Percentiles rank a stretch among this genome's conserved stretches.
Conservation (phyloP, 345 rosid species). For the Salix koriyanagi region DNA sequence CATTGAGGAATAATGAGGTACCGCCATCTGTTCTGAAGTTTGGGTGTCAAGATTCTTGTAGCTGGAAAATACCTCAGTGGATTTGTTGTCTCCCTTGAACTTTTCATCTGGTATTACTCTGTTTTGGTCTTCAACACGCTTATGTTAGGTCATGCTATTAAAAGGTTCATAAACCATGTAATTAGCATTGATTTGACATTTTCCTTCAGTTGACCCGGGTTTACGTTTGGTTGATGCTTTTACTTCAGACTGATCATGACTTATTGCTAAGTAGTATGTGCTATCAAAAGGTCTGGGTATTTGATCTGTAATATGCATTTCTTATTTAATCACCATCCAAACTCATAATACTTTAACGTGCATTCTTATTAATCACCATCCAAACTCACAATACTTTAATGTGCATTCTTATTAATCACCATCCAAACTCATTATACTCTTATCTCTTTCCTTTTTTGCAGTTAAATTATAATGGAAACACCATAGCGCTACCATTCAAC, state of each 20-base stretch:
- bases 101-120: neutral
- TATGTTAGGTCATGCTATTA: neutral
- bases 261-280: neutral
- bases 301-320: neutral
- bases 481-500: conserved; percentile 71
- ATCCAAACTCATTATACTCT: neutral
- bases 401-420: neutral
- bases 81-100: neutral
- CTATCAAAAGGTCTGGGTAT: neutral
- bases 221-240: neutral
- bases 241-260: neutral
- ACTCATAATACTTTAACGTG: neutral
- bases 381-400: neutral
- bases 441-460: conserved; percentile 19
- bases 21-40: neutral
- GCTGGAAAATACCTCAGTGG: neutral
- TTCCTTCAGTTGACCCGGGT: neutral
- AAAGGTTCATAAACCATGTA: neutral
- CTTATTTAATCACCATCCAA: neutral
- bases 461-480: conserved; percentile 62
- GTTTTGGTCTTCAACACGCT: neutral
- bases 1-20: conserved; percentile 77
- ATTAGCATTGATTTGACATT: neutral
- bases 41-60: neutral
- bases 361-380: neutral